Base-by-base conservation (phyloP, 2,329 filamentous ascomycete species). In the Monosporascus ibericus region DNA sequence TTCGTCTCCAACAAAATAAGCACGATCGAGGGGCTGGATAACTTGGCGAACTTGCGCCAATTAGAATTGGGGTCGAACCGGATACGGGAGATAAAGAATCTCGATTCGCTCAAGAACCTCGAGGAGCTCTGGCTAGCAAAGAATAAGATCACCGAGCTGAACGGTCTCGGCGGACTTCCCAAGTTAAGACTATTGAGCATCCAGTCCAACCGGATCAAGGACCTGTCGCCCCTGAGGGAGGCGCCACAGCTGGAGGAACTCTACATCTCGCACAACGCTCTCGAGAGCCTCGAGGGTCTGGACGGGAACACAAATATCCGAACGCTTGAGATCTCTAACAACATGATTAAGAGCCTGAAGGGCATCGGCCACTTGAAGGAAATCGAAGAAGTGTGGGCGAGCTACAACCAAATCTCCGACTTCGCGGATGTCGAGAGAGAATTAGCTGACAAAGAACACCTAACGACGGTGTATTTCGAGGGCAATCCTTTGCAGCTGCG, bases 391-490 rank as follows among this genome's bases (percentile, higher is more conserved):
- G 71, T 99, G 27, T 99, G 94, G 94, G 94, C 91, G 17, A 94
- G 89, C 61, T 91, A 92, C 70, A 97, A 96, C 70, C 77, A 87
- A 61, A 70, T 99, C 25, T 74, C 73, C 20, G 89, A 89, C 66
- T 95, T 97, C 63, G 76, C 78, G 44, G 92, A 97, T 64, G 81
- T 97, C 3, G 88, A 96, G 72, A 80, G 79, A 52, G 81, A 88
- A 61, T 72, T 99, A 58, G 79, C 73, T 49, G 87, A 94, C 65
- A 96, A 96, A 75, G 76, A 88, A 65, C 75, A 85, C 38, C 72
- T 97, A 60, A 84, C 86, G 55, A 96, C 94, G 1, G 92, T 99
- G 11, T 99, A 99, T 68, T 95, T 99, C 59, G 94, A 99, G 68
- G 92, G 91, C 1, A 96, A 95, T 64, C 92, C 92, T 25, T 70